Base-by-base conservation (phyloP, 1,284 basidiomycete genomes). In the Microbotryum saponariae region DNA sequence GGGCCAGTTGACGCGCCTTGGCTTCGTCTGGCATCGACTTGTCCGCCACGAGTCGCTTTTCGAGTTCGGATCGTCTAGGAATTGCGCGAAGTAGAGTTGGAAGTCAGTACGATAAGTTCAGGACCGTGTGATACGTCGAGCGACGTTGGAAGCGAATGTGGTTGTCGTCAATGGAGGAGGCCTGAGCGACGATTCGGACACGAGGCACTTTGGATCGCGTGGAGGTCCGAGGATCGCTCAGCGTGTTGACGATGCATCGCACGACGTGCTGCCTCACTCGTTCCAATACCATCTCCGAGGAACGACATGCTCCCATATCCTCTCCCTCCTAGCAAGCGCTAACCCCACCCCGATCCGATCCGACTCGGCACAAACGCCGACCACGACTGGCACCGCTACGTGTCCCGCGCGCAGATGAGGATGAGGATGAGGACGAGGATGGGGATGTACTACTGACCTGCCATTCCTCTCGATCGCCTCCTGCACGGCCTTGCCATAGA, bases 401-500 rank as follows among this genome's bases (percentile, higher is more conserved):
- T 6, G 8, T 31, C 9, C 31, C 31, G 8, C 31, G 8, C 31
- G 8, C 7, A 23, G 47, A 27, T 29, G 51, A 51, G 51, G 20
- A 27, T 4, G 27, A 18, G 27, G 33, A 33, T 16, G 8, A 20
- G 51, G 6, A 9, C 3, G n/a, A 10, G 23, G 31, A 21, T 2
- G n/a, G 6, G 33, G 31, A 21, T 6, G 23, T 2, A 70, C 80
- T 2, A 70, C 80, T 62, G 71, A 89, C 88, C 91, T 82, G 58
- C 85, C 82, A 73, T 92, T 93, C 58, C 91, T 80, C 72, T 91
- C 89, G 48, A 96, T 87, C 33, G 91, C 91, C 61, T 88, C 84
- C 76, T 93, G 89, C 31, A 96, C 91, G 1, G 88, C 87, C 62
- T 97, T 87, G 77, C 97, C 97, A 82, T 98, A 98, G 78, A 88